These are phyloP conservation scores for Zizania latifolia DNA, from an alignment of 176 grass and related monocot species.

Conservation along the genomic window DNA sequence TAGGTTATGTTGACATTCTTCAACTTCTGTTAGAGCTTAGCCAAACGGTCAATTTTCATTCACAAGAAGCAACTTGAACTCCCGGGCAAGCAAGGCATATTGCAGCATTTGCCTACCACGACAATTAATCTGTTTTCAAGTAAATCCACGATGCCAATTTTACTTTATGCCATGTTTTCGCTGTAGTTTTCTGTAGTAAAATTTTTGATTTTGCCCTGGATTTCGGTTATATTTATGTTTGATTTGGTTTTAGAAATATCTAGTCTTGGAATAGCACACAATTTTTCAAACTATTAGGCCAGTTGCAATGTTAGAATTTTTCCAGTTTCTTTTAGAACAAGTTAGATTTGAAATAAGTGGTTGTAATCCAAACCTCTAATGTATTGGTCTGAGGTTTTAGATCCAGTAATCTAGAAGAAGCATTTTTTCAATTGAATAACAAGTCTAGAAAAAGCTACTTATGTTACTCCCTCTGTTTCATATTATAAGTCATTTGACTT, in stretches of 20 bases:
- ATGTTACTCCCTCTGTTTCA: too few relatives aligned
- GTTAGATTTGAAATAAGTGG: background rate
- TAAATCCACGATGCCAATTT: background rate
- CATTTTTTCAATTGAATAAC: background rate
- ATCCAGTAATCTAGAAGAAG: background rate
- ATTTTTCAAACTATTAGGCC: background rate
- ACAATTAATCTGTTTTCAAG: background rate
- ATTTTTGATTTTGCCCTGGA: background rate
- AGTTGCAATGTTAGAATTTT: background rate
- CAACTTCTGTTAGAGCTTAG: too few relatives aligned
- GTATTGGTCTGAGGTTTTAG: background rate
- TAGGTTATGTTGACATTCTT: too few relatives aligned
- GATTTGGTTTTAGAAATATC: background rate
- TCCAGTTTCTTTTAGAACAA: background rate
- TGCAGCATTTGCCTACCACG: background rate
- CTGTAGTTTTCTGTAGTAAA: background rate
- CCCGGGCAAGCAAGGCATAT: conserved; percentile 38
- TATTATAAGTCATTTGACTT: too few relatives aligned
- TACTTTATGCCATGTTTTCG: background rate
- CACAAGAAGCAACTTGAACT: conserved; percentile 22
- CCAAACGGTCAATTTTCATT: too few relatives aligned
- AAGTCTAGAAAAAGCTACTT: background rate
- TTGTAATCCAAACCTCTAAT: background rate
- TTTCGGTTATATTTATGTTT: background rate
- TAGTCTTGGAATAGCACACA: background rate